Conservation (phyloP, 2,329 filamentous ascomycete genomes). For the Sclerotinia minor region DNA sequence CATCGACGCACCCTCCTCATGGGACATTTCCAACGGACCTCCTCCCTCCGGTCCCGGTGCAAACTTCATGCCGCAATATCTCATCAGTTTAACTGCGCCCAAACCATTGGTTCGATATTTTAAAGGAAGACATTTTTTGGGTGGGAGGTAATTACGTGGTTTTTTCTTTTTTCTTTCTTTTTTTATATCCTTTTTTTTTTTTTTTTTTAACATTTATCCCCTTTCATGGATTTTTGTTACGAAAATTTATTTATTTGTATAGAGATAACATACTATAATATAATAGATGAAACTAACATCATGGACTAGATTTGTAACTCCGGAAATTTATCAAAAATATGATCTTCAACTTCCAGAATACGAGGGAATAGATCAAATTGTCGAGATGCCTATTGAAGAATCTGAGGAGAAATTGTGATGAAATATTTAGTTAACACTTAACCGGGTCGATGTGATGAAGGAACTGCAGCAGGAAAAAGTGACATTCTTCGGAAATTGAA, state of each 20-base stretch:
- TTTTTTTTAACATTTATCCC: too few relatives aligned
- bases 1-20: constrained; percentile 90
- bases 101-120: constrained; percentile 88
- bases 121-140: constrained; percentile 85
- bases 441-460: background rate
- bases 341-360: constrained; percentile 80
- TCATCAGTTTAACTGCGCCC: constrained; percentile 89
- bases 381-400: constrained; percentile 63
- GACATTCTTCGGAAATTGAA: background rate
- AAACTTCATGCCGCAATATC: constrained; percentile 73
- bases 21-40: constrained; percentile 87
- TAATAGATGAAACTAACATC: constrained; percentile 25
- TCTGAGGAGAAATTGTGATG: constrained; percentile 45
- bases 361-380: constrained; percentile 82
- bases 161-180: background rate
- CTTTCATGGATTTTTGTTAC: background rate
- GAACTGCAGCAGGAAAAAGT: background rate
- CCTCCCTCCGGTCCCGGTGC: constrained; percentile 74
- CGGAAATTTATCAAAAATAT: constrained; percentile 80
- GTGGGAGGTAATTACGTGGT: constrained; percentile 69
- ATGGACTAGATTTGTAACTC: constrained; percentile 69
- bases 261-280: too few relatives aligned
- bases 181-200: background rate
- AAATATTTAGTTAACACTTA: too few relatives aligned
- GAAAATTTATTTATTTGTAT: too few relatives aligned